phyloP scores from a whole-genome alignment of 805 yeast genomes.

The Sugiyamaella boreocaroliniensis region DNA sequence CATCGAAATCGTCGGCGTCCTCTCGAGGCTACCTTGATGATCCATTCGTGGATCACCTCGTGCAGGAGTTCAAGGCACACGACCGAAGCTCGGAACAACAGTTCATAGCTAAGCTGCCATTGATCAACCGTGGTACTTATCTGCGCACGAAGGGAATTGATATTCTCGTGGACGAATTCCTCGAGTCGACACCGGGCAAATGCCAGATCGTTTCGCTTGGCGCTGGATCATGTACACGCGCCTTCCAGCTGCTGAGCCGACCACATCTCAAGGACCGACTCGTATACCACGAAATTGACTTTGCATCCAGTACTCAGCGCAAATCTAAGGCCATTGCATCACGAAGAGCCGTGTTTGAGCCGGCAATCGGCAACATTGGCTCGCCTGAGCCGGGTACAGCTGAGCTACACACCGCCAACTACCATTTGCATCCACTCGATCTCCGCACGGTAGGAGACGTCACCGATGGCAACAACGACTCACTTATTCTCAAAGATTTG shows the following conservation, averaged over 20 bases:
- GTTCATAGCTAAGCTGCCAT: slow-evolving; percentile 41
- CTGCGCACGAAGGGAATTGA: slow-evolving; percentile 44
- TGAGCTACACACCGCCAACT: slow-evolving; percentile 29
- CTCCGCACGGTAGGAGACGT: slow-evolving; percentile 34
- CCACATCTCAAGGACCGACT: slow-evolving; percentile 24
- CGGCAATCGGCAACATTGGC: slow-evolving; percentile 29
- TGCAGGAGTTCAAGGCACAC: slow-evolving; percentile 14
- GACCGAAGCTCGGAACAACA: slow-evolving; percentile 4
- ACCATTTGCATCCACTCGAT: slow-evolving; percentile 52
- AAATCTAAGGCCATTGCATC: slow-evolving; percentile 44
- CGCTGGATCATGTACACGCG: slow-evolving; percentile 73
- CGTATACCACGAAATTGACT: slow-evolving; percentile 57
- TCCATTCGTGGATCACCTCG: slow-evolving; percentile 26
- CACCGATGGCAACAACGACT: slow-evolving; percentile 4
- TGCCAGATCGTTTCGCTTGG: slow-evolving; percentile 61
- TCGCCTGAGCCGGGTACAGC: not conserved
- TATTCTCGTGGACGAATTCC: slow-evolving; percentile 34
- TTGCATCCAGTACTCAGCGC: slow-evolving; percentile 44
- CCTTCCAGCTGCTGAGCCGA: slow-evolving; percentile 41
- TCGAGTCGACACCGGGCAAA: slow-evolving; percentile 28
- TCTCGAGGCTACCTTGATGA: slow-evolving; percentile 42
- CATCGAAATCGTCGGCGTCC: slow-evolving; percentile 45
- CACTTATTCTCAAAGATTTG: slow-evolving; percentile 19
- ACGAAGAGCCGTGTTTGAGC: slow-evolving; percentile 19
- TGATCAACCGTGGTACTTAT: slow-evolving; percentile 58